phyloP scores from a whole-genome alignment of 768 basidiomycete genomes.

The Roridomyces roridus region DNA sequence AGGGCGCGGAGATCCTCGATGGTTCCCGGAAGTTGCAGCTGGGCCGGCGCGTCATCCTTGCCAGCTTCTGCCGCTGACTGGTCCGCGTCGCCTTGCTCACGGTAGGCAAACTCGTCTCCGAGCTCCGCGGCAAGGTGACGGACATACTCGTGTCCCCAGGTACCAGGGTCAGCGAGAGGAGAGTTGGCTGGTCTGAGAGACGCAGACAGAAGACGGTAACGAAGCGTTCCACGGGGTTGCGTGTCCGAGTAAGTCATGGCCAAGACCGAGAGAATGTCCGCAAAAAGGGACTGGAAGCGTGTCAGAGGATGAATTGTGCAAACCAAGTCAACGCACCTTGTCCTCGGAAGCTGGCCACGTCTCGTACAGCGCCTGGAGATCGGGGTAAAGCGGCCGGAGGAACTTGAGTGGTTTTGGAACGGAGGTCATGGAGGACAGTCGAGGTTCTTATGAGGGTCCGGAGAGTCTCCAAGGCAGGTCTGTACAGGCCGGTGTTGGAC shows the following conservation, averaged over 20 bases:
- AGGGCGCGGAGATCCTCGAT: conserved; percentile 79
- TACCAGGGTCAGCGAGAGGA: conserved; percentile 86
- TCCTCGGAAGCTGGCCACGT: conserved; percentile 78
- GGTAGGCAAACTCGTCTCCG: conserved; percentile 84
- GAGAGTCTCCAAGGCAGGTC: conserved; percentile 90
- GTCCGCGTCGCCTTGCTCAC: conserved; percentile 56
- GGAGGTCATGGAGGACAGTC: conserved; percentile 97
- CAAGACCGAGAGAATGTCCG: conserved; percentile 94
- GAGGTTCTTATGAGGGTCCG: conserved; percentile 92
- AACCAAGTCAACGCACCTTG: conserved; percentile 53
- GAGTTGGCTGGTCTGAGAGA: conserved; percentile 67
- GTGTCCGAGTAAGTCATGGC: conserved; percentile 99
- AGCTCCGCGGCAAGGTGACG: conserved; percentile 95
- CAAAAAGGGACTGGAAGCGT: conserved; percentile 77
- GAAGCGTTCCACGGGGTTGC: conserved; percentile 92
- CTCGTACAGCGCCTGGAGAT: conserved; percentile 83
- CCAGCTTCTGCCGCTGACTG: conserved; percentile 34
- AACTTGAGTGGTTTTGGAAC: conserved; percentile 99
- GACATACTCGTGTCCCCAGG: conserved; percentile 99
- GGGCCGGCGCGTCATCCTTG: conserved; percentile 32
- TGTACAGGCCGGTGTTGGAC: conserved; percentile 80
- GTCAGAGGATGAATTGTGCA: not conserved
- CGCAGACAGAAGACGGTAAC: conserved; percentile 85
- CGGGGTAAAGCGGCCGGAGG: conserved; percentile 90
- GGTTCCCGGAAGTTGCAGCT: conserved; percentile 56